These are phyloP conservation scores for Aspergillus proliferans DNA, from an alignment of 2,329 filamentous ascomycete species.

Conservation along the genomic window DNA sequence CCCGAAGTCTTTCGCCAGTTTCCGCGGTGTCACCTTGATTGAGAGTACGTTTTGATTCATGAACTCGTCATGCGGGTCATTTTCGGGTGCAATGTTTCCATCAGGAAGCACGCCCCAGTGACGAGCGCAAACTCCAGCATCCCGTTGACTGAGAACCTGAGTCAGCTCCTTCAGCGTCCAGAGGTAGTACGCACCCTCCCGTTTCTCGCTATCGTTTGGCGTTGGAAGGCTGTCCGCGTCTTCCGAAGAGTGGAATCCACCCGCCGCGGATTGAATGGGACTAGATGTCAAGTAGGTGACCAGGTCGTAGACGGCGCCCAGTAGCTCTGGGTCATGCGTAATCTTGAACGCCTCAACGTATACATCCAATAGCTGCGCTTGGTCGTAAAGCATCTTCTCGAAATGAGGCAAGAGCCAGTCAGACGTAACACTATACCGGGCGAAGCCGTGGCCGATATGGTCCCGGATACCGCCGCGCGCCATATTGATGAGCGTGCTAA, in stretches of 20 bases:
- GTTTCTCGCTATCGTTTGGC: constrained; percentile 70
- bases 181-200: constrained; percentile 88
- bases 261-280: constrained; percentile 60
- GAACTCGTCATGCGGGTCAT: constrained; percentile 90
- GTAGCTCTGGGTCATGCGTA: constrained; percentile 62
- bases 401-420: constrained; percentile 96
- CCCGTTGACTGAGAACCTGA: constrained; percentile 61
- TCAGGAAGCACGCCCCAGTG: constrained; percentile 80
- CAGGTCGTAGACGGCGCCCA: constrained; percentile 72
- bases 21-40: constrained; percentile 59
- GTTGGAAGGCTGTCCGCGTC: constrained; percentile 78
- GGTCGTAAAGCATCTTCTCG: constrained; percentile 94
- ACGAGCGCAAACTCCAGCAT: constrained; percentile 67
- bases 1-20: constrained; percentile 69
- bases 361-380: constrained; percentile 73
- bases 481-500: constrained; percentile 76
- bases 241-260: constrained; percentile 82
- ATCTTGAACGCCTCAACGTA: constrained; percentile 82
- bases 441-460: constrained; percentile 70
- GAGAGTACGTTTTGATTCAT: constrained; percentile 86
- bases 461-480: constrained; percentile 65
- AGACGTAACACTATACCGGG: constrained; percentile 79
- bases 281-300: constrained; percentile 74
- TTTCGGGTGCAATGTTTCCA: constrained; percentile 75
- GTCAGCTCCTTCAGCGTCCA: constrained; percentile 89